These are phyloP conservation scores for Vitis labrusca DNA, from an alignment of 164 flowering plant species.

Conservation along the genomic window DNA sequence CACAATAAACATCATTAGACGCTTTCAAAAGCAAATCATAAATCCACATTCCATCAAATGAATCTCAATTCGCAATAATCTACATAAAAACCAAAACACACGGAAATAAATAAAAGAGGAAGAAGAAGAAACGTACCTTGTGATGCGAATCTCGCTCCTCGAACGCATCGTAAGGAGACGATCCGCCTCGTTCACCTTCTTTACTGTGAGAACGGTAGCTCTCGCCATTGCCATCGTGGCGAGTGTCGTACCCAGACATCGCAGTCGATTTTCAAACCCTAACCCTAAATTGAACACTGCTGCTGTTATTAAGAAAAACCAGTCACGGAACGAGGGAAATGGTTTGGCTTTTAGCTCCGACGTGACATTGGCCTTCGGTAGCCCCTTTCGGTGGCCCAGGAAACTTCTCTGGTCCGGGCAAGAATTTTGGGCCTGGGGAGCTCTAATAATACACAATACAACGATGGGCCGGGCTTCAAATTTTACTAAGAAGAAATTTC, in stretches of 20 bases:
- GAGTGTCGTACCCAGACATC: slow-evolving; percentile 7
- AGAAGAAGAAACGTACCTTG: slow-evolving; percentile 9
- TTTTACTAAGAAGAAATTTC: no score
- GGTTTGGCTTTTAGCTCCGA: no score
- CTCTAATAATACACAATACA: no score
- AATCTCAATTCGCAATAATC: background rate
- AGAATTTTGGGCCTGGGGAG: no score
- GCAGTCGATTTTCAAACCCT: background rate
- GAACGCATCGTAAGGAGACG: slow-evolving; percentile 8
- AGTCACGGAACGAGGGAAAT: no score
- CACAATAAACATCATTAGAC: no score
- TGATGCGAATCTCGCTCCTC: slow-evolving; percentile 15
- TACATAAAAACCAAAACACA: background rate
- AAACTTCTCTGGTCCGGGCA: no score
- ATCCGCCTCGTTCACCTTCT: background rate
- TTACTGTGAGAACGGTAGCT: background rate
- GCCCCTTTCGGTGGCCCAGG: no score
- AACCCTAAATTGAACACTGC: background rate
- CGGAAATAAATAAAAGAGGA: background rate
- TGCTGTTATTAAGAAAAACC: no score
- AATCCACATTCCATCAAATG: background rate
- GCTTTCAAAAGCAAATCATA: no score
- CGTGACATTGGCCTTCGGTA: no score
- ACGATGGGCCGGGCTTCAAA: no score
- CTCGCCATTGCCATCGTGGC: background rate